Evolutionary conservation across 129 eudicot species (phyloP), one percentile per base, ranked within the genome.

Genomic region (Apium graveolens): DNA sequence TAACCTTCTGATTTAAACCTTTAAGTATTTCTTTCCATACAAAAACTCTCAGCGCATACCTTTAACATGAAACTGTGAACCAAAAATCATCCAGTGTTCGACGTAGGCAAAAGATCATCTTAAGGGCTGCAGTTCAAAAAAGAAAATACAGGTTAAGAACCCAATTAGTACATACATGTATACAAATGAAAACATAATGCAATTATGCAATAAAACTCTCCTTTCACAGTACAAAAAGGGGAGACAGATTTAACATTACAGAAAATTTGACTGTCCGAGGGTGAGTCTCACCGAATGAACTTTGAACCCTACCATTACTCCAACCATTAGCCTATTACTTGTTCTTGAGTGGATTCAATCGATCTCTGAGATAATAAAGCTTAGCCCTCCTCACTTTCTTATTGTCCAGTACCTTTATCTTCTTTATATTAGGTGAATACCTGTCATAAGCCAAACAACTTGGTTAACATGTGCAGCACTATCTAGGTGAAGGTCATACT

Each of bases 361-460:
- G 92, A 49, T 89, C 97, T 85, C 99, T 89, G 12, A 92, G 97
- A 80, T 92, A 92, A 88, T 96, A 92, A 39, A 90, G 96, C 90
- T 96, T 92, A 26, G 97, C 97, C 92, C 99, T 92, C 84, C 96
- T 89, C 86, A 92, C 97, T 82, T 89, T 96, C 93, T 90, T 96
- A 93, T 90, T 96, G 85, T 92, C 97, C 84, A 96, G 78, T 78
- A 96, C 93, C 80, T 89, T 84, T 83, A 96, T 89, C 84, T 92
- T 97, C 92, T 96, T 96, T 73, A 96, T 83, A 78, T 90, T 96
- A 10, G 97, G 99, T 12, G 97, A 96, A 81, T 96, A 92, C 85
- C 99, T 96, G 89, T 78, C 49, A 81, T 77, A 80, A 74, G 66
- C 37, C 86, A 75, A 76, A 53, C 80, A 49, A 49, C 70, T 79